These are phyloP conservation scores for Graphiopsis chlorocephala DNA, from an alignment of 2,329 filamentous ascomycete genomes.

Conservation along the genomic window DNA sequence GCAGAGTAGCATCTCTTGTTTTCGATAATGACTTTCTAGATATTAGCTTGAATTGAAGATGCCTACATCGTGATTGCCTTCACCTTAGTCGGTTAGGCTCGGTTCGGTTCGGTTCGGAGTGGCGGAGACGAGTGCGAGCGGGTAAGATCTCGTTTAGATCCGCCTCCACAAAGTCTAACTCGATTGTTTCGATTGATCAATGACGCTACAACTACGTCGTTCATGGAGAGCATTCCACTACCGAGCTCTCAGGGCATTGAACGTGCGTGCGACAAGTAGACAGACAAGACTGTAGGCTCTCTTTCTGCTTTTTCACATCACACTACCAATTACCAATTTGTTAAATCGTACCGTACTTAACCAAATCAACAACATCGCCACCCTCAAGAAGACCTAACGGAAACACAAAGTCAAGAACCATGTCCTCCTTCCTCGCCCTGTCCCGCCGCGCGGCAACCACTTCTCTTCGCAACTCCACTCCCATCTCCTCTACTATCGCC, in stretches of 20 bases:
- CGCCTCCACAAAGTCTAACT: constrained; percentile 2
- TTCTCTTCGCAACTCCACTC: not conserved
- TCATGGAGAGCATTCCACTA: constrained; percentile 7
- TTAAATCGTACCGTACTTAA: not conserved
- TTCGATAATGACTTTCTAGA: no score
- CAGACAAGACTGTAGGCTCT: not conserved
- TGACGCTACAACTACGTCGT: constrained; percentile 14
- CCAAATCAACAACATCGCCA: not conserved
- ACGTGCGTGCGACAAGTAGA: not conserved
- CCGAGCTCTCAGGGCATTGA: not conserved
- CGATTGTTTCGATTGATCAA: not conserved
- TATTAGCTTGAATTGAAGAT: no score
- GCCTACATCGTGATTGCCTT: no score
- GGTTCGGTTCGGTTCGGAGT: not conserved
- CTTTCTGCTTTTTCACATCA: not conserved
- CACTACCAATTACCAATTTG: not conserved
- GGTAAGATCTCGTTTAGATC: not conserved
- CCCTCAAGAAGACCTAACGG: not conserved
- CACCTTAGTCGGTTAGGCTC: no score
- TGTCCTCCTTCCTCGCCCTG: constrained; percentile 41
- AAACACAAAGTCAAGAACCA: constrained; percentile 20
- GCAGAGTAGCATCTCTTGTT: no score
- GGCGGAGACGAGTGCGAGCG: not conserved
- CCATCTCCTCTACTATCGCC: not conserved
- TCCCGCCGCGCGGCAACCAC: constrained; percentile 30